phyloP scores from a whole-genome alignment of 495 filamentous ascomycete genomes.

The Penicillium diatomitis region DNA sequence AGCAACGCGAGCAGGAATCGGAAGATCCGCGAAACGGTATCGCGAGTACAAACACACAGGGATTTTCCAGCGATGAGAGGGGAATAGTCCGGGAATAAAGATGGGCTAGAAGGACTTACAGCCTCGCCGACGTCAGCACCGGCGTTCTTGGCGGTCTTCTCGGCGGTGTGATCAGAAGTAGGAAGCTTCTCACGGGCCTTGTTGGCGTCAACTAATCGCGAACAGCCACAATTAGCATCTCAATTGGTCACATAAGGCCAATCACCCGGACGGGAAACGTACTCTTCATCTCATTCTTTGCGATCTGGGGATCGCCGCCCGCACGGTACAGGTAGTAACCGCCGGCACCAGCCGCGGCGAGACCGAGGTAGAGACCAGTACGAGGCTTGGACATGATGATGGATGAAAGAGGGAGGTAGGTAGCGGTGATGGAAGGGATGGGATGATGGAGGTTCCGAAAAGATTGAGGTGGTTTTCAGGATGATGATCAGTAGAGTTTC shows the following conservation, averaged over 20 bases:
- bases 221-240: not conserved
- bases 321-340: slow-evolving; percentile 91
- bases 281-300: slow-evolving; percentile 79
- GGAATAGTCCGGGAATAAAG: not conserved
- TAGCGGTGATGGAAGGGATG: not conserved
- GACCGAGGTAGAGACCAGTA: slow-evolving; percentile 47
- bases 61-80: not conserved
- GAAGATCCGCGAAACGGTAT: too few relatives aligned
- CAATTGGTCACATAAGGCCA: too few relatives aligned
- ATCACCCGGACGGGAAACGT: slow-evolving; percentile 8
- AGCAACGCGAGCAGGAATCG: too few relatives aligned
- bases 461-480: not conserved
- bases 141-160: slow-evolving; percentile 42
- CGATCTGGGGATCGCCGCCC: slow-evolving; percentile 71
- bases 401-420: not conserved
- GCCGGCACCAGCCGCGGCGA: slow-evolving; percentile 54
- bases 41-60: not conserved
- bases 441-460: not conserved
- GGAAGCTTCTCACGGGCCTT: slow-evolving; percentile 56
- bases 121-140: slow-evolving; percentile 46
- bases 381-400: slow-evolving; percentile 41
- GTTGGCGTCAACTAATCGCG: slow-evolving; percentile 45
- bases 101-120: slow-evolving; percentile 28
- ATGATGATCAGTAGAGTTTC: not conserved
- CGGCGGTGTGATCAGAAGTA: slow-evolving; percentile 42